phyloP scores from a whole-genome alignment of 495 filamentous ascomycete genomes.

The Apiosordaria backusii region DNA sequence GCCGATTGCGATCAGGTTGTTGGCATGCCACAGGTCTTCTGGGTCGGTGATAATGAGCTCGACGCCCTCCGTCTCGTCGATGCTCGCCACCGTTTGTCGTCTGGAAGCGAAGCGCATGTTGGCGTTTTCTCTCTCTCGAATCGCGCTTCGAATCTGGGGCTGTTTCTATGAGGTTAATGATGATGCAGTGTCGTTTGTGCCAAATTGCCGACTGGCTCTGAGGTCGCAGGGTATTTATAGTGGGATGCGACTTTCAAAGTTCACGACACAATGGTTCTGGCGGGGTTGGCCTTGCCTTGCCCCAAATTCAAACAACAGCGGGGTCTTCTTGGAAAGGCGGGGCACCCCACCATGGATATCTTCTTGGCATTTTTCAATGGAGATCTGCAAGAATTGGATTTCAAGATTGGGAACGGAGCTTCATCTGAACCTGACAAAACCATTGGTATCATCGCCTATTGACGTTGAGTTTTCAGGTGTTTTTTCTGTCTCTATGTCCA shows the following conservation, averaged over 20 bases:
- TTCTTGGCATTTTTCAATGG: neutral
- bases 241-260: neutral
- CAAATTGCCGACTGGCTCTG: too few relatives aligned
- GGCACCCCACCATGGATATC: too few relatives aligned
- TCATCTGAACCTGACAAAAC: too few relatives aligned
- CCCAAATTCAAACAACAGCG: neutral
- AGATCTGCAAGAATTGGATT: neutral
- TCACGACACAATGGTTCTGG: neutral
- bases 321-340: neutral
- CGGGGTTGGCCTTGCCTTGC: neutral
- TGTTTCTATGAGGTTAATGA: too few relatives aligned
- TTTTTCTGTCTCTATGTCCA: too few relatives aligned
- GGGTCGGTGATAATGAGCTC: slow-evolving; percentile 85
- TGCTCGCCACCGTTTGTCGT: slow-evolving; percentile 53
- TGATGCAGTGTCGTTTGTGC: neutral
- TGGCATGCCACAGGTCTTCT: slow-evolving; percentile 98
- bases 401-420: neutral
- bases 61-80: slow-evolving; percentile 69
- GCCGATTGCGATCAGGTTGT: slow-evolving; percentile 81
- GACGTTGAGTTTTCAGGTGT: too few relatives aligned
- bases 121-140: neutral
- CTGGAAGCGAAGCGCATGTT: neutral
- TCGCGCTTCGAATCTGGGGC: too few relatives aligned
- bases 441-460: too few relatives aligned
- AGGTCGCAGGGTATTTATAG: too few relatives aligned